Evolutionary conservation across 108 stramenopile species (phyloP), one percentile per base, ranked within the genome.

Genomic region (Cyclotella distinguenda): DNA sequence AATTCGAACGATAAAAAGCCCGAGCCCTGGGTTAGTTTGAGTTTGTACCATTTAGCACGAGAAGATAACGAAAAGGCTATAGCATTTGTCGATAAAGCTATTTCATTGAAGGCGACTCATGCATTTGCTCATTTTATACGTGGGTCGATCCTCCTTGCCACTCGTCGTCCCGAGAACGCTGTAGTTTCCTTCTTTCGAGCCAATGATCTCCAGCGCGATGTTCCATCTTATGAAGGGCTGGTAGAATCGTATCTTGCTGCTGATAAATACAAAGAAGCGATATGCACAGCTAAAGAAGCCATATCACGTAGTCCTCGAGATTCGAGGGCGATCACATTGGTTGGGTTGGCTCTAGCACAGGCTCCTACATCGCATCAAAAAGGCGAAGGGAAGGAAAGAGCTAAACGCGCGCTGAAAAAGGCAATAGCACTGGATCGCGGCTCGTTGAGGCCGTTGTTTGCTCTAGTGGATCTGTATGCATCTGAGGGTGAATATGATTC

Each of bases 201-300:
- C 22, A 94, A 91, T 46, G 87, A 86, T 75, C 47, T 87, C n/a
- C 42, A 61, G 10, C 72, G 68, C 11, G 89, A 91, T 53, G 69
- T 91, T 18, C 71, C 85, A 3, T 83, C 75, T 15, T 91, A 85
- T 56, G 88, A 88, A 59, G 93, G 93, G 3, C 79, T 94, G 25
- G 93, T 91, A 0, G 89, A 87, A 63, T 78, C 81, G 1, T 94
- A 88, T 53, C 68, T 94, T 30, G 82, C 85, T 9, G 71, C 82
- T 2, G 79, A 79, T 8, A 82, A 84, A 58, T 84, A 82, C 72
- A 87, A 88, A 52, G 89, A 91, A 60, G 89, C 93, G 0, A 80
- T 90, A 42, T 85, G 86, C 48, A 83, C 84, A 0, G 92, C 92
- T 7, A 90, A 87, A 54, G 86, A 89, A 66, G 89, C 87, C 23